Conservation (phyloP, 495 filamentous ascomycete species). For the Pyrenopolyporus hunteri region DNA sequence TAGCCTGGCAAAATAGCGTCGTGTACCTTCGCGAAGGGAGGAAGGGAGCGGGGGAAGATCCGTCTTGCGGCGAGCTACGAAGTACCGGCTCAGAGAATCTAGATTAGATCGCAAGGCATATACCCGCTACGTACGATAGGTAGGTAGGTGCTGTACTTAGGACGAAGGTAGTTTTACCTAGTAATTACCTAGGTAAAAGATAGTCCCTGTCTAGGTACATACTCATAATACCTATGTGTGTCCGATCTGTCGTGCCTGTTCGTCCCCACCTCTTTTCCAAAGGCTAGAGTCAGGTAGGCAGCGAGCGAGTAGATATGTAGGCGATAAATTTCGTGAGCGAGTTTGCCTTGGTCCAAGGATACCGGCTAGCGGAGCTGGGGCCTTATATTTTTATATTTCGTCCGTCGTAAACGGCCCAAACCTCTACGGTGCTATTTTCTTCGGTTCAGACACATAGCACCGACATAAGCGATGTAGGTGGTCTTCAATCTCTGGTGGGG, state of each 20-base stretch:
- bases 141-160: no score
- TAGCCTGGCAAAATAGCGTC: constrained; percentile 25
- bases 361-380: no score
- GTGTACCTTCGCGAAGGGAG: constrained; percentile 14
- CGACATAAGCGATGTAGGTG: no score
- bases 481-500: no score
- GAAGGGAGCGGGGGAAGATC: not conserved
- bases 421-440: constrained; percentile 7
- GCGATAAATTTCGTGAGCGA: constrained; percentile 9
- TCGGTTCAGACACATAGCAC: no score
- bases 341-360: not conserved
- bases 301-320: no score
- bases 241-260: constrained; percentile 17
- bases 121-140: constrained; percentile 23
- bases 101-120: constrained; percentile 21
- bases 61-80: constrained; percentile 14
- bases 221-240: no score
- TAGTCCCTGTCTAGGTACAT: no score
- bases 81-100: constrained; percentile 9
- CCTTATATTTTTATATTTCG: no score
- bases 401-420: no score
- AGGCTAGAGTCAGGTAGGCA: constrained; percentile 4
- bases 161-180: no score
- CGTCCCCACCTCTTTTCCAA: constrained; percentile 12
- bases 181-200: no score